Evolutionary conservation across 2,329 filamentous ascomycete genomes (phyloP).

Genomic region (Xylaria digitata): DNA sequence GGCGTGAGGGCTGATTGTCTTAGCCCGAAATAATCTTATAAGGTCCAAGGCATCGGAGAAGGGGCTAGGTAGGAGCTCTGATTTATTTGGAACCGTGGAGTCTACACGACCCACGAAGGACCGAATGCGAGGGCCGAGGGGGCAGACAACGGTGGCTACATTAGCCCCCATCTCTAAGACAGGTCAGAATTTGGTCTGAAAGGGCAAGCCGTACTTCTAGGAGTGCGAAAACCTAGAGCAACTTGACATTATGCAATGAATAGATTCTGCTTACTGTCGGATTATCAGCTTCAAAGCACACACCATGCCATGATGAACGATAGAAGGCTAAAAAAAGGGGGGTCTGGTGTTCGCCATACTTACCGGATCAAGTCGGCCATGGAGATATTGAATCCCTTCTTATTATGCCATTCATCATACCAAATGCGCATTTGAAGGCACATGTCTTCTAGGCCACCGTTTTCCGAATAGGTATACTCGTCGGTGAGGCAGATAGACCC

Average conservation of each 20-base stretch:
- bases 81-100: slow-evolving; percentile 53
- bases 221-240: neutral
- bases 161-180: slow-evolving; percentile 59
- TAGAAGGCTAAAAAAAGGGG: neutral
- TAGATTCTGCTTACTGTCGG: slow-evolving; percentile 16
- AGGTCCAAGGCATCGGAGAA: slow-evolving; percentile 60
- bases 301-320: neutral
- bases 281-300: neutral
- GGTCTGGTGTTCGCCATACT: neutral
- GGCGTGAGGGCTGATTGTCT: slow-evolving; percentile 63
- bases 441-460: slow-evolving; percentile 61
- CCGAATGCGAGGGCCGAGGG: slow-evolving; percentile 59
- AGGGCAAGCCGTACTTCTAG: neutral
- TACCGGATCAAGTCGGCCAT: slow-evolving; percentile 64
- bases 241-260: neutral
- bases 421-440: slow-evolving; percentile 54
- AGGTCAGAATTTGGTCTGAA: slow-evolving; percentile 9
- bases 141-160: slow-evolving; percentile 61
- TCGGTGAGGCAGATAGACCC: slow-evolving; percentile 58
- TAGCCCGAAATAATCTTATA: slow-evolving; percentile 61
- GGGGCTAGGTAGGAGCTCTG: slow-evolving; percentile 57
- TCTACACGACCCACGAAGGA: slow-evolving; percentile 65
- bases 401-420: slow-evolving; percentile 44
- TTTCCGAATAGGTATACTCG: slow-evolving; percentile 55
- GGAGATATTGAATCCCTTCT: slow-evolving; percentile 56